phyloP scores from a whole-genome alignment of 2,329 filamentous ascomycete genomes.

The Ophiocordyceps camponoti-saundersi region DNA sequence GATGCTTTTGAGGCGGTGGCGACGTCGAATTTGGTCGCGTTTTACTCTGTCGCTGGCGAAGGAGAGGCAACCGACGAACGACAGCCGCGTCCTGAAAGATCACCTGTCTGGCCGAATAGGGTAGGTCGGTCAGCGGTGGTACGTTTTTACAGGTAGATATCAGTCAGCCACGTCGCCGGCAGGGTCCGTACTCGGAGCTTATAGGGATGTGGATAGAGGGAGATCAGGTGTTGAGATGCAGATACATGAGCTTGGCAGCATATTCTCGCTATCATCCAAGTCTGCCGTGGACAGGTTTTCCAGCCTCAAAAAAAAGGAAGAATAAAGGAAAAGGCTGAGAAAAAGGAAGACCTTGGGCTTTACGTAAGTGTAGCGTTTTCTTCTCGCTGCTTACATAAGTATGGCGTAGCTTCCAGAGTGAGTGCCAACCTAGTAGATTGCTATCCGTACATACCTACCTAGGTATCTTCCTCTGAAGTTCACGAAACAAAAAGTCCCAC shows the following conservation, averaged over 20 bases:
- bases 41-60: background rate
- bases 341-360: no score
- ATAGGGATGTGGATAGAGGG: background rate
- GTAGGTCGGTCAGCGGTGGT: background rate
- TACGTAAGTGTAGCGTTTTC: no score
- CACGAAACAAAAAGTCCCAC: background rate
- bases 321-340: no score
- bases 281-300: no score
- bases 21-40: background rate
- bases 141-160: background rate
- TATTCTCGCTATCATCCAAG: no score
- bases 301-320: no score
- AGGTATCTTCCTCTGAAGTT: background rate
- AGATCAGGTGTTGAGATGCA: no score
- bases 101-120: background rate
- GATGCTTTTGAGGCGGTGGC: background rate
- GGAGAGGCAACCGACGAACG: background rate
- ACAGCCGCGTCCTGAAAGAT: background rate
- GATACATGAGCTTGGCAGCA: no score
- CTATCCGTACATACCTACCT: no score
- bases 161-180: background rate
- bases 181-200: background rate
- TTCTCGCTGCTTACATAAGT: background rate
- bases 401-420: background rate
- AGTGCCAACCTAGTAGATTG: no score